Evolutionary conservation across 768 basidiomycete species (phyloP).

Genomic region (Termitomyces sp.): DNA sequence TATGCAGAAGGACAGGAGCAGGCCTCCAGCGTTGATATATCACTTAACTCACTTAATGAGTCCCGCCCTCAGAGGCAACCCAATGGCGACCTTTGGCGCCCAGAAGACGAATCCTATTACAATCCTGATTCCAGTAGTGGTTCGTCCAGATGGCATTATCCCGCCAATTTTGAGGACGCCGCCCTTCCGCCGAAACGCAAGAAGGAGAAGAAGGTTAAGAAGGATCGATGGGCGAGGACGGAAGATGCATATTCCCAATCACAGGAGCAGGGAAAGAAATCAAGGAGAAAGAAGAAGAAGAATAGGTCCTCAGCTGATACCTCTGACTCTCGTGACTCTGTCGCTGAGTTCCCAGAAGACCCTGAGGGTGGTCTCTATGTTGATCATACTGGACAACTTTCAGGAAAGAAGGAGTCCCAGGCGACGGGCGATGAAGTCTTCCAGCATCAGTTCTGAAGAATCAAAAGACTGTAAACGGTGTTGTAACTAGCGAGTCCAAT

Average conservation of each 20-base stretch:
- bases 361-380: slow-evolving; percentile 66
- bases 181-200: slow-evolving; percentile 32
- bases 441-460: slow-evolving; percentile 52
- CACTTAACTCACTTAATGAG: slow-evolving; percentile 29
- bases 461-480: neutral
- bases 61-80: slow-evolving; percentile 27
- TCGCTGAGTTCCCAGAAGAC: slow-evolving; percentile 64
- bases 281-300: slow-evolving; percentile 68
- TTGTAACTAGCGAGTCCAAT: slow-evolving; percentile 5
- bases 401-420: slow-evolving; percentile 14
- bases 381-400: slow-evolving; percentile 17
- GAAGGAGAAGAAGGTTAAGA: slow-evolving; percentile 75
- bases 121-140: slow-evolving; percentile 33
- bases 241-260: slow-evolving; percentile 74
- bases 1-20: slow-evolving; percentile 77
- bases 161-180: slow-evolving; percentile 74
- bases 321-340: slow-evolving; percentile 28
- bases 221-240: slow-evolving; percentile 83
- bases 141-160: slow-evolving; percentile 76
- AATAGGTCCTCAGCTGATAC: slow-evolving; percentile 40
- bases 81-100: slow-evolving; percentile 63
- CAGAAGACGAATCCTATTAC: slow-evolving; percentile 76
- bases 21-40: slow-evolving; percentile 35
- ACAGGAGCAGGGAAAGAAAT: slow-evolving; percentile 46
- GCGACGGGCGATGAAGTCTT: slow-evolving; percentile 46